Base-by-base conservation (phyloP, 1,284 basidiomycete species). In the Athelia psychrophila region DNA sequence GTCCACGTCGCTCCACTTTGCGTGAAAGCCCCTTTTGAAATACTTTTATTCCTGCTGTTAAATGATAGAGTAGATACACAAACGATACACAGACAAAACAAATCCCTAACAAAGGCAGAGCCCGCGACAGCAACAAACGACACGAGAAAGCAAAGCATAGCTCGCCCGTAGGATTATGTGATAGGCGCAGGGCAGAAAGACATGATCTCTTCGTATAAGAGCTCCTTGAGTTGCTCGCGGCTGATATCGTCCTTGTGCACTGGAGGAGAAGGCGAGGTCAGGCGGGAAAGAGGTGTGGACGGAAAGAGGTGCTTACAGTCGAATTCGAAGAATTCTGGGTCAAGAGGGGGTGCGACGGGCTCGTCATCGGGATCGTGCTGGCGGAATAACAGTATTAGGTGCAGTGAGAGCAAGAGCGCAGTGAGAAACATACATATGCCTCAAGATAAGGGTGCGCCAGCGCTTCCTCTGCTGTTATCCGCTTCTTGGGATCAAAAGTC, bases 201-300 rank as follows among this genome's bases (percentile, higher is more conserved):
- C 80, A 91, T 88, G 64, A 88, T 86, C 68, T 88, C 86, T 47
- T 86, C 82, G 64, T 84, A 88, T 25, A 83, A 64, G 33, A 83
- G 66, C 57, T 83, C 80, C 61, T 89, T 90, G 52, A 91, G 75
- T 64, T 88, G 84, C 52, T 89, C 93, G 38, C 92, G 81, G 62
- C 88, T 92, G 71, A 95, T 94, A 60, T 93, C 91, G 58, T 96
- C 94, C 75, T 96, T 95, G 76, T 93, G 88, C 54, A 93, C 88
- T 91, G 64, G 50, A 27, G 42, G 40, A 15, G 18, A 36, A 33
- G n/a, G 30, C 20, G 30, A 15, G 36, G 49, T 52, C 13, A 51
- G 50, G 50, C 44, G 30, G 32, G 18, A 12, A 12, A 42, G 22
- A 49, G 18, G 38, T 44, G 16, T 15, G 24, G 19, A 6, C 20